Evolutionary conservation across 352 stramenopile genomes (phyloP).

Genomic region (Phytophthora cactorum): DNA sequence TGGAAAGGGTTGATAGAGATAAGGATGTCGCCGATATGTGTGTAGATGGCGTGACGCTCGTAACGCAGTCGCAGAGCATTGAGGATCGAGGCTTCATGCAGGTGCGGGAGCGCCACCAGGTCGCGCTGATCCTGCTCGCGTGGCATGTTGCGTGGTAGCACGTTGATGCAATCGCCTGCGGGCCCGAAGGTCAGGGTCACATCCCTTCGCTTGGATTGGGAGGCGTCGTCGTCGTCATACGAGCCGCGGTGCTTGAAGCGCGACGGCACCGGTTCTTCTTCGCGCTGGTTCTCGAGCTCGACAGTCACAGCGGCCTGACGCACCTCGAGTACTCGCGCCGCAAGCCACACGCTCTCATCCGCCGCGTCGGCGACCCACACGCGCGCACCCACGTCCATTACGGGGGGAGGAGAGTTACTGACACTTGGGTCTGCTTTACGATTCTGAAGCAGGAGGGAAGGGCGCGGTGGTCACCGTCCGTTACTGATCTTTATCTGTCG

Average conservation of each 20-base stretch:
- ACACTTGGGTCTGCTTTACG: constrained; percentile 5
- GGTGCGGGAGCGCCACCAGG: constrained; percentile 81
- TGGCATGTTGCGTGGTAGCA: constrained; percentile 71
- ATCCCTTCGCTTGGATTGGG: constrained; percentile 28
- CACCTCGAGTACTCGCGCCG: constrained; percentile 47
- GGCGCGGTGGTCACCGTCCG: constrained; percentile 3
- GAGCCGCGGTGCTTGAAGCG: constrained; percentile 14
- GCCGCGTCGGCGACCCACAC: constrained; percentile 72
- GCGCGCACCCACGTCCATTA: constrained; percentile 76
- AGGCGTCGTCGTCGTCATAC: constrained; percentile 18
- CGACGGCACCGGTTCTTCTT: constrained; percentile 10
- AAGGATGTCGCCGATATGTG: constrained; percentile 85
- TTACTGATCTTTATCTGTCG: constrained; percentile 17
- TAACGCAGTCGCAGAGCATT: constrained; percentile 81
- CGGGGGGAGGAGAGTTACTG: neutral
- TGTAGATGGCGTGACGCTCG: constrained; percentile 86
- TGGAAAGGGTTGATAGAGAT: constrained; percentile 91
- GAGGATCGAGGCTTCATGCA: constrained; percentile 88
- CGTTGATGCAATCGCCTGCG: constrained; percentile 66
- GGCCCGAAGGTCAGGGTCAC: constrained; percentile 45
- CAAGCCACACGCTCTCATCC: constrained; percentile 65
- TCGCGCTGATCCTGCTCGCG: constrained; percentile 75
- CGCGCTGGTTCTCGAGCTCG: constrained; percentile 26
- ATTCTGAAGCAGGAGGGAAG: constrained; percentile 10
- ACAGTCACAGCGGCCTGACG: constrained; percentile 22